These are phyloP conservation scores for Narthecium ossifragum DNA, from an alignment of 106 monocot genomes.

Conservation along the genomic window DNA sequence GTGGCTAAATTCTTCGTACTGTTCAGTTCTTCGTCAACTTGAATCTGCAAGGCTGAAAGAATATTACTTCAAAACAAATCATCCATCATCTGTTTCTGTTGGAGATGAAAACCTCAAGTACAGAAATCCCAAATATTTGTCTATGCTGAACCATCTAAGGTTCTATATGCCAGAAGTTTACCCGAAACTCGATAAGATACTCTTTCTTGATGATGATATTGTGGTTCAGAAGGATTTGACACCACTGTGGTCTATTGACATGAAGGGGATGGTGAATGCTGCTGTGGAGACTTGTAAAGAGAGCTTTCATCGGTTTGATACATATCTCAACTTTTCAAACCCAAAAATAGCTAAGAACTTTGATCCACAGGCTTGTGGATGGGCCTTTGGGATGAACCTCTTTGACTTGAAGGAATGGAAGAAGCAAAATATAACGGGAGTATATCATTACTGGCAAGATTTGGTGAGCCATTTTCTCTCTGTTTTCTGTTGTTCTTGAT, in stretches of 20 bases:
- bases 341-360: constrained; percentile 36
- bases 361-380: constrained; percentile 44
- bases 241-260: constrained; percentile 57
- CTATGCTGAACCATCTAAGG: constrained; percentile 79
- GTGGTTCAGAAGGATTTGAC: constrained; percentile 74
- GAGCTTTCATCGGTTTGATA: constrained; percentile 73
- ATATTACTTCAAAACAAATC: constrained; percentile 67
- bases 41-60: constrained; percentile 61
- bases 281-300: constrained; percentile 82
- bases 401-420: constrained; percentile 51
- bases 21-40: constrained; percentile 71
- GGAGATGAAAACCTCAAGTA: constrained; percentile 74
- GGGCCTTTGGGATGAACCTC: constrained; percentile 60
- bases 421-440: constrained; percentile 38
- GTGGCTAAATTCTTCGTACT: constrained; percentile 81
- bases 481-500: no score
- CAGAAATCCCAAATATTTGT: constrained; percentile 72
- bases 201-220: constrained; percentile 79
- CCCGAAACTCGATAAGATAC: constrained; percentile 70
- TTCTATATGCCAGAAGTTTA: constrained; percentile 87
- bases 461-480: constrained; percentile 20
- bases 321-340: constrained; percentile 70
- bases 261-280: constrained; percentile 79
- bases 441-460: constrained; percentile 56
- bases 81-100: constrained; percentile 57